Conservation (phyloP, 148 eudicot genomes). For the Chenopodium berlandieri region DNA sequence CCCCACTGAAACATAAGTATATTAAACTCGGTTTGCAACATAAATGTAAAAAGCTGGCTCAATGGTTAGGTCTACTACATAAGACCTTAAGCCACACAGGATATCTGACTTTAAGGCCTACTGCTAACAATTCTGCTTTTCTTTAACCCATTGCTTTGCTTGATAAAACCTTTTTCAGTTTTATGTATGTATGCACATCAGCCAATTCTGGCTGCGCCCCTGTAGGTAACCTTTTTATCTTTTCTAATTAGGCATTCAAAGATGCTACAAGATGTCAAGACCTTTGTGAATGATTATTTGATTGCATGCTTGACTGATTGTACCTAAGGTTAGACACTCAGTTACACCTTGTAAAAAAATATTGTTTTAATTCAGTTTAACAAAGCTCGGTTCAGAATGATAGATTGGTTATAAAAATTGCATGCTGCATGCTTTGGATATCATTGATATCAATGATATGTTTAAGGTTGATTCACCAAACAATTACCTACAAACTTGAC, state of each 20-base stretch:
- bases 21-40: no score
- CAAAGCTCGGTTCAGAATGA: not conserved
- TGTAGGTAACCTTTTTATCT: no score
- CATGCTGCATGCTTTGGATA: not conserved
- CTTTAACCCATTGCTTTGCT: no score
- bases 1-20: no score
- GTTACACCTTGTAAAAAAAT: not conserved
- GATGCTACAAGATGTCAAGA: not conserved
- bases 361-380: not conserved
- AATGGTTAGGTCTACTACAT: no score
- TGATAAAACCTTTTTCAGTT: no score
- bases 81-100: no score
- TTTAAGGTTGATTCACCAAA: conserved; percentile 3
- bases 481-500: not conserved
- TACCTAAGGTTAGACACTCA: not conserved
- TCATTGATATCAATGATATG: not conserved
- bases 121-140: no score
- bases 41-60: no score
- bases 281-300: not conserved
- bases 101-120: no score
- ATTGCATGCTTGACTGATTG: not conserved
- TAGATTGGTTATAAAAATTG: not conserved
- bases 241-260: not conserved
- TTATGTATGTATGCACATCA: no score
- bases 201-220: no score